Evolutionary conservation across 768 basidiomycete species (phyloP).

Genomic region (Cyclocybe cylindracea): DNA sequence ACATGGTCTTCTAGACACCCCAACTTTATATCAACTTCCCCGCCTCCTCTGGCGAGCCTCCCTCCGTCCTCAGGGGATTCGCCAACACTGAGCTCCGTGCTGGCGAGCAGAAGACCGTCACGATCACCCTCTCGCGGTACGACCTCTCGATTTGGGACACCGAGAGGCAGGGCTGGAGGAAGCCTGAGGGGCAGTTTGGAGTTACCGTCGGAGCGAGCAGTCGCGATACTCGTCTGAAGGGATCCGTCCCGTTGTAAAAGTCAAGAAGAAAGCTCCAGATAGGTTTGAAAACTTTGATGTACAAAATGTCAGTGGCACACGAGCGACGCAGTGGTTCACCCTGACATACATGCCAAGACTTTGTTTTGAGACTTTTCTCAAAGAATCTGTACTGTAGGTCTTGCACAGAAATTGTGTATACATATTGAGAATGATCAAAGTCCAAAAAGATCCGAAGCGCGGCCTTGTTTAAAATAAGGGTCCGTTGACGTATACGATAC

Average conservation of each 20-base stretch:
- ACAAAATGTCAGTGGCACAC: too few species aligned
- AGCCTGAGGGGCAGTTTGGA: conserved; percentile 60
- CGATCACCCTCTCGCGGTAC: conserved; percentile 64
- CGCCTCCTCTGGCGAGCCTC: conserved; percentile 63
- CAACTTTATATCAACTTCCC: conserved; percentile 80
- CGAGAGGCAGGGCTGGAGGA: conserved; percentile 70
- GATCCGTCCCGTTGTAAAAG: conserved; percentile 31
- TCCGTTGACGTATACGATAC: too few species aligned
- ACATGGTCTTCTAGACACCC: conserved; percentile 47
- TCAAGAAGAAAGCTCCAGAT: background rate
- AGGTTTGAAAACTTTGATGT: too few species aligned
- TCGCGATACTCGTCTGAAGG: conserved; percentile 55
- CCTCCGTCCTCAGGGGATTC: conserved; percentile 72
- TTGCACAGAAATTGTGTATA: too few species aligned
- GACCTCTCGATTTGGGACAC: conserved; percentile 80
- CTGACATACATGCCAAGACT: too few species aligned
- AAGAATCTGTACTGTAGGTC: too few species aligned
- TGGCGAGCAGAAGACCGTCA: conserved; percentile 46
- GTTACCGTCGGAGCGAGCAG: conserved; percentile 73
- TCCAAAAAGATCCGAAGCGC: too few species aligned
- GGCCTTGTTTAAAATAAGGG: too few species aligned
- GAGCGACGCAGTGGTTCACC: too few species aligned
- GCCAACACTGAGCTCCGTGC: conserved; percentile 52
- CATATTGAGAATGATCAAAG: too few species aligned
- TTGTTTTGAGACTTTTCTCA: too few species aligned